Percentiles rank a stretch among this genome's conserved stretches.
These are phyloP conservation scores for Cercospora janseana DNA, from an alignment of 2,329 filamentous ascomycete species.

Conservation along the genomic window DNA sequence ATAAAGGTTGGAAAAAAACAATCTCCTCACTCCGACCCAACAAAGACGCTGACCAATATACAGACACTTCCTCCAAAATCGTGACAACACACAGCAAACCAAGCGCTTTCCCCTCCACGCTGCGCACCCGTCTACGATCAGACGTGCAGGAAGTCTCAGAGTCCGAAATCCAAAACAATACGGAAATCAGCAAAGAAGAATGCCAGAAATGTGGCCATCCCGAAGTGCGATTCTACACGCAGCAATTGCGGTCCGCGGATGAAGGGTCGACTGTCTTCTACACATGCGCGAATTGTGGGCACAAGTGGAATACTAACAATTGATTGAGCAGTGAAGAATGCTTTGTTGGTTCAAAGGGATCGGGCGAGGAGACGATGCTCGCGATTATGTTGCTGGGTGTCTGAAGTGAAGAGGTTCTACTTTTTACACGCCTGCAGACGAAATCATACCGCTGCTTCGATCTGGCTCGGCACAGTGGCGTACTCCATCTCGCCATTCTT, in stretches of 20 bases:
- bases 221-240: slow-evolving; percentile 79
- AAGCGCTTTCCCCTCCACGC: slow-evolving; percentile 83
- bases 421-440: neutral
- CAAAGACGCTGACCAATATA: no score
- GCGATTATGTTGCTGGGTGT: slow-evolving; percentile 6
- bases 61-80: slow-evolving; percentile 72
- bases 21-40: no score
- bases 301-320: slow-evolving; percentile 69
- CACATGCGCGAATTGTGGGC: slow-evolving; percentile 73
- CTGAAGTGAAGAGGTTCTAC: slow-evolving; percentile 2
- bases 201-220: slow-evolving; percentile 79
- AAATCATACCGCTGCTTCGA: slow-evolving; percentile 25
- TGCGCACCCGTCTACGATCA: slow-evolving; percentile 76
- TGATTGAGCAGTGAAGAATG: slow-evolving; percentile 40
- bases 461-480: slow-evolving; percentile 69
- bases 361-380: neutral
- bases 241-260: slow-evolving; percentile 87
- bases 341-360: no score
- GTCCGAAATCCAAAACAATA: slow-evolving; percentile 59
- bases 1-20: slow-evolving; percentile 61
- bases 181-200: slow-evolving; percentile 63
- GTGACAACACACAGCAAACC: slow-evolving; percentile 83
- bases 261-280: slow-evolving; percentile 94
- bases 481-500: slow-evolving; percentile 86
- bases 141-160: slow-evolving; percentile 77